Evolutionary conservation across 2,329 filamentous ascomycete genomes (phyloP).

Genomic region (Aureobasidium sp.): DNA sequence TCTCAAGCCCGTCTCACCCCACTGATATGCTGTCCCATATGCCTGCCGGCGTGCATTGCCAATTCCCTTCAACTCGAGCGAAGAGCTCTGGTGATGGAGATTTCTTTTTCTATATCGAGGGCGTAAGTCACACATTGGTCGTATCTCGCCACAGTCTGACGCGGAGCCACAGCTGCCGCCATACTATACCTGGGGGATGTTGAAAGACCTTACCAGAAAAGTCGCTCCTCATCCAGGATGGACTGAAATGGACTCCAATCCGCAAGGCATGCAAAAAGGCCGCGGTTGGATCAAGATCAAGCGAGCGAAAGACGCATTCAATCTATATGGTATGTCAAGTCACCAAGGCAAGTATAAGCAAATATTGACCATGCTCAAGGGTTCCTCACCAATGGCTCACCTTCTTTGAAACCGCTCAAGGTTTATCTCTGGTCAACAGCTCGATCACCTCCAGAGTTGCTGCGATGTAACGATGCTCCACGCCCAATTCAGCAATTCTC

Average conservation of each 20-base stretch:
- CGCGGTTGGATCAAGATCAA: constrained; percentile 20
- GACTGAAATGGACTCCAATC: constrained; percentile 19
- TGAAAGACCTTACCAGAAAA: constrained; percentile 21
- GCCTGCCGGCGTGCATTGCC: not conserved
- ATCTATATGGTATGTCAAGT: constrained; percentile 16
- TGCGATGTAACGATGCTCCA: constrained; percentile 11
- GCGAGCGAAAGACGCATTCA: constrained; percentile 12
- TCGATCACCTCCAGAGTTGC: constrained; percentile 17
- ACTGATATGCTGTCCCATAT: constrained; percentile 5
- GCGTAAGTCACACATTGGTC: not conserved
- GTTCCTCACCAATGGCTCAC: constrained; percentile 4
- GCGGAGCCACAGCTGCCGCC: constrained; percentile 8
- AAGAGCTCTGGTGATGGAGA: constrained; percentile 7
- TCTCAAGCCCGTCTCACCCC: not conserved
- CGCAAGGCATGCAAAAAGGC: constrained; percentile 6
- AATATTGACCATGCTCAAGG: not conserved
- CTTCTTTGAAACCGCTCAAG: constrained; percentile 3
- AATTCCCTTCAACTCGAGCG: not conserved
- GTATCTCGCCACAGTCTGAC: not conserved
- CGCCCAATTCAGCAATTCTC: not conserved
- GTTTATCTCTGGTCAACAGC: constrained; percentile 19
- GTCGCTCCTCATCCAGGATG: constrained; percentile 16
- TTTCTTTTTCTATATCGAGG: constrained; percentile 21
- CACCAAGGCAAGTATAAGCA: not conserved
- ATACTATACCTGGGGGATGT: constrained; percentile 21